A percentile compares a stretch with the other conserved stretches of the same genome.
Evolutionary conservation across 2,329 filamentous ascomycete genomes (phyloP).

Genomic region (Paecilomyces dactylethromorphus): DNA sequence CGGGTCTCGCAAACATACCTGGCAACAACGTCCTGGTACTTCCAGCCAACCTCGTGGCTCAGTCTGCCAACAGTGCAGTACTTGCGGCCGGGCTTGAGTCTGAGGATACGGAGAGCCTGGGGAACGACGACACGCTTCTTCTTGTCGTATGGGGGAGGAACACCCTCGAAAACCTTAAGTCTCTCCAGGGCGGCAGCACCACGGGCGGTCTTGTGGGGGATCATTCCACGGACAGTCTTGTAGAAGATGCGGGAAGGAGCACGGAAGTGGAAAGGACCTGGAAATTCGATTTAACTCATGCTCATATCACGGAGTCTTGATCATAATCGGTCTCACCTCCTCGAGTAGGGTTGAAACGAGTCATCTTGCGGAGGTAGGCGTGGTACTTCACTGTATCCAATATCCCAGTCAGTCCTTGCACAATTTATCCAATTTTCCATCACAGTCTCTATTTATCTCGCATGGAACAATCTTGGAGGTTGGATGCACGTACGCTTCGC

Average conservation of each 20-base stretch:
- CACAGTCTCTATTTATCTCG: slow-evolving; percentile 5
- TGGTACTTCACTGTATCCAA: slow-evolving; percentile 90
- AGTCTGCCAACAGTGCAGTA: slow-evolving; percentile 99
- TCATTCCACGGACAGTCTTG: slow-evolving; percentile 99
- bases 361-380: slow-evolving; percentile 99
- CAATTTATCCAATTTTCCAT: slow-evolving; percentile 3
- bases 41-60: slow-evolving; percentile 99
- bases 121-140: slow-evolving; percentile 99
- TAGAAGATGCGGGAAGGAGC: slow-evolving; percentile 99
- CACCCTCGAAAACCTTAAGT: slow-evolving; percentile 99
- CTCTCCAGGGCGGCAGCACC: slow-evolving; percentile 94
- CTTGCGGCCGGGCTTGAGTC: slow-evolving; percentile 98
- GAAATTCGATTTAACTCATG: slow-evolving; percentile 9
- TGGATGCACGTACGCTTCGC: slow-evolving; percentile 83
- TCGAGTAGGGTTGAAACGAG: slow-evolving; percentile 98
- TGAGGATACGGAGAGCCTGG: slow-evolving; percentile 92
- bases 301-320: slow-evolving; percentile 3
- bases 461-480: slow-evolving; percentile 12
- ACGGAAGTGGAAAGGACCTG: slow-evolving; percentile 99
- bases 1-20: slow-evolving; percentile 58
- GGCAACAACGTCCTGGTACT: slow-evolving; percentile 99
- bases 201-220: slow-evolving; percentile 99
- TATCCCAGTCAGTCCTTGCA: slow-evolving; percentile 40
- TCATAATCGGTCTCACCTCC: slow-evolving; percentile 62
- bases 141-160: slow-evolving; percentile 98